Base-by-base conservation (phyloP, 139 green algal species). In the Chlamydomonas sp. region DNA sequence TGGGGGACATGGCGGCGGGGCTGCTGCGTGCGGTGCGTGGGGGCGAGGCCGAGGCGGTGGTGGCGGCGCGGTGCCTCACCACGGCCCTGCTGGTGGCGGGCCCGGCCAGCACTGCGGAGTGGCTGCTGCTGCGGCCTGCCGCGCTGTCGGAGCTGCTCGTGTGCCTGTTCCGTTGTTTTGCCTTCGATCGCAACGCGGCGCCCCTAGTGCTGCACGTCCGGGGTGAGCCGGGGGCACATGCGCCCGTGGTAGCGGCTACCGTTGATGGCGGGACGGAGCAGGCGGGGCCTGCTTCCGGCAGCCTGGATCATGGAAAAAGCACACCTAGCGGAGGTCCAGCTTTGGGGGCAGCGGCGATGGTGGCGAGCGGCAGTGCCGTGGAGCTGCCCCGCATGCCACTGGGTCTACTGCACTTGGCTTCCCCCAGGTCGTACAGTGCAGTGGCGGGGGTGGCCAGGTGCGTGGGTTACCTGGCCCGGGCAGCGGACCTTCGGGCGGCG, bases 361-460 rank as follows among this genome's bases (percentile, higher is more conserved):
- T 49, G 31, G 31, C 31, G 31, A 0, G 58, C 58, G 5, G 80
- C 80, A 5, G 64, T 68, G 20, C 68, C 82, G 31, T 49, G 1
- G 71, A 79, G 85, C 90, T 97, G 76, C 95, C 95, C 0, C 92
- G 95, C 49, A 95, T 96, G 95, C 95, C 93, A 7, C 77, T 95
- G 63, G 91, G 91, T 0, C 80, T 96, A 10, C 59, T 76, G 59
- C 77, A 94, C 76, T 79, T 97, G 49, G 87, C 89, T 5, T 93
- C 89, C 0, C 6, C 74, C 15, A 74, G 75, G 5, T 89, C 83
- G 1, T 97, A 97, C 76, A 78, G 83, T 1, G 93, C 95, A 10
- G 89, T 96, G 67, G 94, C 95, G 5, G 81, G 66, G 0, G 92
- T 94, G 7, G 86, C 89, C 57, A 84, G 94, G 7, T 88, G 75